A percentile compares a stretch with the other conserved stretches of the same genome.
Evolutionary conservation across 495 filamentous ascomycete genomes (phyloP).

Genomic region (Neurospora sp.): DNA sequence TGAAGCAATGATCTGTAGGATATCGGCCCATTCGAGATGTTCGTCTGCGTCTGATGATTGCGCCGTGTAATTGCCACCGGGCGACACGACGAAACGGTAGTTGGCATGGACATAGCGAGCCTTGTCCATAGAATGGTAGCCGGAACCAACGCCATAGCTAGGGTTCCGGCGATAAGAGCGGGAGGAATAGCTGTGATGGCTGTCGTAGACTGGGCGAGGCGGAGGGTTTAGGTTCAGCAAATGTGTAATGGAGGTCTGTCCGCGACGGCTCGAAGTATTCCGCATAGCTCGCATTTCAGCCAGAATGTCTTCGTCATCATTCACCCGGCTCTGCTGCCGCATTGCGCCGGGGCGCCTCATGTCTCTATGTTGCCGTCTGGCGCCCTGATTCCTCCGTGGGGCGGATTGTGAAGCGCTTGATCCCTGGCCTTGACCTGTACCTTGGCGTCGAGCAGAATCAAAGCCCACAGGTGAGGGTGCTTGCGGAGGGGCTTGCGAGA

Average conservation of each 20-base stretch:
- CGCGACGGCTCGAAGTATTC: slow-evolving; percentile 74
- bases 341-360: slow-evolving; percentile 34
- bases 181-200: slow-evolving; percentile 40
- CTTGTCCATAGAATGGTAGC: slow-evolving; percentile 86
- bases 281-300: slow-evolving; percentile 77
- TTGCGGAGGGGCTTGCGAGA: slow-evolving; percentile 13
- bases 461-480: slow-evolving; percentile 28
- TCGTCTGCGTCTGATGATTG: slow-evolving; percentile 84
- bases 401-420: slow-evolving; percentile 42
- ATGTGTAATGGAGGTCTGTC: slow-evolving; percentile 94
- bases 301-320: slow-evolving; percentile 63
- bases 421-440: slow-evolving; percentile 45
- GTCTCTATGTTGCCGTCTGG: slow-evolving; percentile 62
- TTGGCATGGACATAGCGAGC: slow-evolving; percentile 94
- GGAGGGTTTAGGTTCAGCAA: slow-evolving; percentile 85
- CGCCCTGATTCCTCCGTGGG: slow-evolving; percentile 62
- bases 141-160: slow-evolving; percentile 80
- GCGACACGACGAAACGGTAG: slow-evolving; percentile 91
- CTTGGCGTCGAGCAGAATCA: slow-evolving; percentile 52
- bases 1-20: slow-evolving; percentile 86
- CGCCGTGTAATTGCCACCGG: slow-evolving; percentile 62
- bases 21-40: slow-evolving; percentile 80
- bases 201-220: slow-evolving; percentile 56
- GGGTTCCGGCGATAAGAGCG: slow-evolving; percentile 49
- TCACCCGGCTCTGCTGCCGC: slow-evolving; percentile 12